Conservation (phyloP, 768 basidiomycete genomes). For the Grammothele lineata region DNA sequence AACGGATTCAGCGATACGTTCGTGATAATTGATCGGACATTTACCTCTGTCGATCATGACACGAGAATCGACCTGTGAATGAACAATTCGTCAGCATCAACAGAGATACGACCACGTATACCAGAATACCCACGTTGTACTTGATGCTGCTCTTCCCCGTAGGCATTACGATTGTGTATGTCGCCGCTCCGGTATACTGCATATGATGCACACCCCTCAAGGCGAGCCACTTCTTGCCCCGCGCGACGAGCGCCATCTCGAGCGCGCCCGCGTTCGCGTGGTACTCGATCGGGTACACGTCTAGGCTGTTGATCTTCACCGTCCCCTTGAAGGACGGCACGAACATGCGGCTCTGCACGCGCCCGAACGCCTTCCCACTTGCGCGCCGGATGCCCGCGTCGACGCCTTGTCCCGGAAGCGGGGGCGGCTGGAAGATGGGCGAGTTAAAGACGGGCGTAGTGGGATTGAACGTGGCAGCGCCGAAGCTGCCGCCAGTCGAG, state of each 20-base stretch:
- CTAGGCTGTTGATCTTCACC: constrained; percentile 42
- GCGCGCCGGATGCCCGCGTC: too few species aligned
- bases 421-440: too few species aligned
- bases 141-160: constrained; percentile 31
- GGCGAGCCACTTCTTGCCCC: constrained; percentile 53
- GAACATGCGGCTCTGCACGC: constrained; percentile 32
- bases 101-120: too few species aligned
- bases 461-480: constrained; percentile 6
- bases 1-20: too few species aligned
- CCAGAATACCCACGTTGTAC: constrained; percentile 44
- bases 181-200: constrained; percentile 41
- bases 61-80: constrained; percentile 45
- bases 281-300: constrained; percentile 50
- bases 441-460: too few species aligned
- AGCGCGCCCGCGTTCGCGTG: constrained; percentile 40
- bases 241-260: constrained; percentile 33
- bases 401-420: too few species aligned
- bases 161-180: constrained; percentile 13
- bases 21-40: too few species aligned
- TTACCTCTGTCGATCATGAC: constrained; percentile 58
- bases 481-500: background rate
- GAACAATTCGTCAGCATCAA: background rate
- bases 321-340: constrained; percentile 44
- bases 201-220: constrained; percentile 43
- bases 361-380: constrained; percentile 30